These are phyloP conservation scores for Dryadomyces sulphureus DNA, from an alignment of 2,329 filamentous ascomycete species.

Conservation along the genomic window DNA sequence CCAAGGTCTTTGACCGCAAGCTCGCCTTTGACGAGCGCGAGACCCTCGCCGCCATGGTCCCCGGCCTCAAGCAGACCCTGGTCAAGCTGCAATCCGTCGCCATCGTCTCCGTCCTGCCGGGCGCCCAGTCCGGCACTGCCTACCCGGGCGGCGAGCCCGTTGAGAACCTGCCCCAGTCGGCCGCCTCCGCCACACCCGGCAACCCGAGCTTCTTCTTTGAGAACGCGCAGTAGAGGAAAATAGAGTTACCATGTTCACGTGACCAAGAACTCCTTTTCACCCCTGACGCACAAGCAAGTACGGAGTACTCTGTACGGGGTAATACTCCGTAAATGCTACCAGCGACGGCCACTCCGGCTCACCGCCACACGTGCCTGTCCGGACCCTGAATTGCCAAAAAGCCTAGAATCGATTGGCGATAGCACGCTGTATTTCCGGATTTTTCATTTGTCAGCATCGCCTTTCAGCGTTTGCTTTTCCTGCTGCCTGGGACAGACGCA, in stretches of 20 bases:
- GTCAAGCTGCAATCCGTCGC: constrained; percentile 36
- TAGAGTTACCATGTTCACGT: background rate
- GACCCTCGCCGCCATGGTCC: constrained; percentile 58
- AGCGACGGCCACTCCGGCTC: no score
- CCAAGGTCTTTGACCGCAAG: constrained; percentile 66
- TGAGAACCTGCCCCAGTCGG: constrained; percentile 40
- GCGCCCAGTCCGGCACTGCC: constrained; percentile 47
- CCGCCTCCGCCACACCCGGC: constrained; percentile 68
- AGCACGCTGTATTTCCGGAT: no score
- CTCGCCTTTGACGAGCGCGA: constrained; percentile 82
- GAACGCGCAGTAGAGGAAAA: constrained; percentile 5
- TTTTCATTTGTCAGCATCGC: no score
- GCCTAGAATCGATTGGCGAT: no score
- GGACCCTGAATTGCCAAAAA: no score
- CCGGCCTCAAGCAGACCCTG: constrained; percentile 38
- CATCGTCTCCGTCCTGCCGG: constrained; percentile 57
- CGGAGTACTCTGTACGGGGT: background rate
- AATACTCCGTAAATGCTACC: no score
- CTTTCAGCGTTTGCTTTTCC: no score
- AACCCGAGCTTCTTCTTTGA: constrained; percentile 14
- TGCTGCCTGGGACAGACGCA: no score
- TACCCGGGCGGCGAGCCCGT: constrained; percentile 38
- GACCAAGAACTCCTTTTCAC: background rate
- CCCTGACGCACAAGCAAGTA: background rate
- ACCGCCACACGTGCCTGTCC: no score